Percentiles rank a stretch among this genome's conserved stretches.
These are phyloP conservation scores for Thamnidium elegans DNA, from an alignment of 192 early-diverging fungal genomes.

Conservation along the genomic window DNA sequence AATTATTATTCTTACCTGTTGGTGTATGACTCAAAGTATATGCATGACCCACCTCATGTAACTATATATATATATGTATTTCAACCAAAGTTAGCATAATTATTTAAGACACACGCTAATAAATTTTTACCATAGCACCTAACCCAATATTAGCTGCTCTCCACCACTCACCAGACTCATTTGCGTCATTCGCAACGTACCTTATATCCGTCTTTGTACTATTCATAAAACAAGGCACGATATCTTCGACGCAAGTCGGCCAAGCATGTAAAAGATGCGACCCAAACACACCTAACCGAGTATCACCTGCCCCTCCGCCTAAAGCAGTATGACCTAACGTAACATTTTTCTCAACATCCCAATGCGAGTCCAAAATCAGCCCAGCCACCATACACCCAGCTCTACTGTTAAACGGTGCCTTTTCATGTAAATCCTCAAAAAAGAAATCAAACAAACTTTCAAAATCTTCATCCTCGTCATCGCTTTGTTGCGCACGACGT, in stretches of 20 bases:
- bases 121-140: slow-evolving; percentile 62
- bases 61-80: slow-evolving; percentile 3
- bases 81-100: too few relatives aligned
- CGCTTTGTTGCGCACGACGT: slow-evolving; percentile 55
- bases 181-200: slow-evolving; percentile 56
- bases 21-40: slow-evolving; percentile 58
- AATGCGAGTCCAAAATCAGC: slow-evolving; percentile 58
- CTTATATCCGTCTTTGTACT: slow-evolving; percentile 54
- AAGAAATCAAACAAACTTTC: slow-evolving; percentile 50
- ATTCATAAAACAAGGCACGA: slow-evolving; percentile 53
- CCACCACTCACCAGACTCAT: slow-evolving; percentile 60
- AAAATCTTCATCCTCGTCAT: slow-evolving; percentile 28
- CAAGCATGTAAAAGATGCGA: slow-evolving; percentile 63
- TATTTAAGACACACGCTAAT: too few relatives aligned
- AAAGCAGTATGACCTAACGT: slow-evolving; percentile 63
- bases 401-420: slow-evolving; percentile 35
- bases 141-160: slow-evolving; percentile 65
- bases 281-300: slow-evolving; percentile 64
- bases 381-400: slow-evolving; percentile 47
- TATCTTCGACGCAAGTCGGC: slow-evolving; percentile 59
- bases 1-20: slow-evolving; percentile 24
- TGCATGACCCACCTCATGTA: slow-evolving; percentile 71
- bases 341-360: slow-evolving; percentile 47
- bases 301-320: slow-evolving; percentile 53
- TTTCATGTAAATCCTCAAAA: slow-evolving; percentile 47